phyloP scores from a whole-genome alignment of 2,329 filamentous ascomycete species.

The Hypoxylon sp. region DNA sequence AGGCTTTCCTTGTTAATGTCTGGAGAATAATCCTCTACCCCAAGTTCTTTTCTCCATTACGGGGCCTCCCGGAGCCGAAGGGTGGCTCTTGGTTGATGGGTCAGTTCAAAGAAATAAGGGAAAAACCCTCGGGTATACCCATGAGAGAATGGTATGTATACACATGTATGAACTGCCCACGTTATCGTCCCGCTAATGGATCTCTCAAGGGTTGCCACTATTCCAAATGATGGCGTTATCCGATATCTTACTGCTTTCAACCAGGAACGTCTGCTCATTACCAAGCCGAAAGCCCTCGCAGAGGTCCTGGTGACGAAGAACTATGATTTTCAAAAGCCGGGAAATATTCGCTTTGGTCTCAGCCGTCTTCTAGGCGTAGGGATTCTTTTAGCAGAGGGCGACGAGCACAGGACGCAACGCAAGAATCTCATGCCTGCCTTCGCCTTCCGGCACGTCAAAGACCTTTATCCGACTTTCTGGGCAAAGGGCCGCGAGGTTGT shows the following conservation, averaged over 20 bases:
- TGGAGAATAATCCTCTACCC: slow-evolving; percentile 64
- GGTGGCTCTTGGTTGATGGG: slow-evolving; percentile 62
- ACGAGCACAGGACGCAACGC: slow-evolving; percentile 86
- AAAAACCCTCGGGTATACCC: slow-evolving; percentile 59
- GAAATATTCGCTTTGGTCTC: slow-evolving; percentile 66
- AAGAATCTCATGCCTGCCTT: slow-evolving; percentile 87
- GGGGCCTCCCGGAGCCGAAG: slow-evolving; percentile 61
- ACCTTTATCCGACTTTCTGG: slow-evolving; percentile 89
- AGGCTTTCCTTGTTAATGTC: slow-evolving; percentile 54
- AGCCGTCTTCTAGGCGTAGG: slow-evolving; percentile 77
- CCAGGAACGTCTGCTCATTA: slow-evolving; percentile 58
- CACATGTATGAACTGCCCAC: not conserved
- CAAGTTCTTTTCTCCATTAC: slow-evolving; percentile 63
- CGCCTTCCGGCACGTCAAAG: slow-evolving; percentile 85
- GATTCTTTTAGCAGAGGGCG: slow-evolving; percentile 86
- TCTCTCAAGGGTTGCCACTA: slow-evolving; percentile 64
- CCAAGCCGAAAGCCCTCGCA: slow-evolving; percentile 73
- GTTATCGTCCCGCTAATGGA: slow-evolving; percentile 33
- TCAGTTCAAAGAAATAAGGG: slow-evolving; percentile 59
- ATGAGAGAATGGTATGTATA: slow-evolving; percentile 62
- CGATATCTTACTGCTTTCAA: slow-evolving; percentile 67
- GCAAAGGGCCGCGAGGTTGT: slow-evolving; percentile 77
- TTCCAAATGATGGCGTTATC: slow-evolving; percentile 78
- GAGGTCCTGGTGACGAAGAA: slow-evolving; percentile 77
- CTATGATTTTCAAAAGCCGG: slow-evolving; percentile 78